Evolutionary conservation across 495 filamentous ascomycete genomes (phyloP), one percentile per base, ranked within the genome.

Genomic region (Parathielavia hyrcaniae): DNA sequence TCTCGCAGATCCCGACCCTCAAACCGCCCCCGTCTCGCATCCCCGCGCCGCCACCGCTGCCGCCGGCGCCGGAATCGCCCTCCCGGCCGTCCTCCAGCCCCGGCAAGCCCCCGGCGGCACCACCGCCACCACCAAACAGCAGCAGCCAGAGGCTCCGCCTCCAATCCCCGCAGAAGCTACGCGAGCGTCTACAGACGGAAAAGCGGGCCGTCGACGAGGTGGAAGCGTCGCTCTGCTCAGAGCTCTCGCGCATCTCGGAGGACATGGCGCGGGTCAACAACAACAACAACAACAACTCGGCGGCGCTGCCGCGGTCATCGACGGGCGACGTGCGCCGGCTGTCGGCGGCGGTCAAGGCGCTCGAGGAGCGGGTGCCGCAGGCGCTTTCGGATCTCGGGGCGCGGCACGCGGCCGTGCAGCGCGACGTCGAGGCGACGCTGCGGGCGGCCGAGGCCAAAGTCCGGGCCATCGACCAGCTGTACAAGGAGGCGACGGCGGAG

Each of bases 161-260:
- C 71, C 91, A 95, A 70, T 91, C 86, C 44, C 88, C 92, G 0
- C 89, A 95, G 62, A 97, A 95, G 74, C 82, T 97, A 35, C 88
- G 93, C 45, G 89, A 97, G 70, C 88, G 91, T 50, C 79, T 96
- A 9, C 84, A 90, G 56, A 83, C 79, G 50, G 91, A 97, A 66
- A 87, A 90, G 66, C 85, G 79, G 47, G 80, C 84, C 2, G 82
- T 93, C 30, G 79, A 78, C 32, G 78, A 82, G n/a, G 80, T 84
- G 0, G 86, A 91, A 57, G 72, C 79, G 20, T 81, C 78, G 2
- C 69, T 97, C 16, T 82, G 86, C 66, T 78, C 81, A 32, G 93
- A 98, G 64, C 78, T 98, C 17, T 80, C 82, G 30, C 84, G 87
- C 50, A 91, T 98, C 63, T 81, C 87, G 14, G 83, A 89, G 61